Conservation (phyloP, 805 yeast genomes). For the Osmozyma mogii region DNA sequence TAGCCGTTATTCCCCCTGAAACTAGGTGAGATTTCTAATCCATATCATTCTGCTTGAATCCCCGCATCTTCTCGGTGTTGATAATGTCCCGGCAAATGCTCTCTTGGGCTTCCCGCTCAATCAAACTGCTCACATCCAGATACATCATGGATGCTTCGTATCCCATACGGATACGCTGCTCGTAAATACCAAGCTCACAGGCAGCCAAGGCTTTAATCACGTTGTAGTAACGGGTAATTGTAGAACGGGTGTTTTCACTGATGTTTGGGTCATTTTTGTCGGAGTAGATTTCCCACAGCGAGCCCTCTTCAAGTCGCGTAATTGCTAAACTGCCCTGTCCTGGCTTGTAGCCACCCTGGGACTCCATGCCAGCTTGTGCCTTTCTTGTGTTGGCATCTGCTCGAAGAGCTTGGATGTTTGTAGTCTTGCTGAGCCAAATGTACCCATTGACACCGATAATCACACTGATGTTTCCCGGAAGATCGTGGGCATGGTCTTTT, state of each 20-base stretch:
- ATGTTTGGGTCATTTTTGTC: conserved; percentile 76
- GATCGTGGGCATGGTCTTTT: conserved; percentile 75
- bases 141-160: conserved; percentile 87
- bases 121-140: conserved; percentile 38
- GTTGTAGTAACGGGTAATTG: conserved; percentile 79
- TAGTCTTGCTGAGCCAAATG: conserved; percentile 80
- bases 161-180: conserved; percentile 66
- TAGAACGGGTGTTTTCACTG: conserved; percentile 50
- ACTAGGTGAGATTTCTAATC: no score
- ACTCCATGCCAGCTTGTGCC: conserved; percentile 32
- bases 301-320: conserved; percentile 84
- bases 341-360: conserved; percentile 36
- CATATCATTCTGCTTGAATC: no score
- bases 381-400: conserved; percentile 19
- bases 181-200: conserved; percentile 83
- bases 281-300: conserved; percentile 91
- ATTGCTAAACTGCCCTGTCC: conserved; percentile 61
- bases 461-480: conserved; percentile 91
- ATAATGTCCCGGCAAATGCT: conserved; percentile 66
- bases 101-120: conserved; percentile 67
- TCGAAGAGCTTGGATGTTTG: no score
- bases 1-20: no score
- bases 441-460: conserved; percentile 94
- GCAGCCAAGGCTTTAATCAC: conserved; percentile 76
- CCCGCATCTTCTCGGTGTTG: conserved; percentile 69